Evolutionary conservation across 2,329 filamentous ascomycete genomes (phyloP), one percentile per base, ranked within the genome.

Genomic region (Fusarium sp.): DNA sequence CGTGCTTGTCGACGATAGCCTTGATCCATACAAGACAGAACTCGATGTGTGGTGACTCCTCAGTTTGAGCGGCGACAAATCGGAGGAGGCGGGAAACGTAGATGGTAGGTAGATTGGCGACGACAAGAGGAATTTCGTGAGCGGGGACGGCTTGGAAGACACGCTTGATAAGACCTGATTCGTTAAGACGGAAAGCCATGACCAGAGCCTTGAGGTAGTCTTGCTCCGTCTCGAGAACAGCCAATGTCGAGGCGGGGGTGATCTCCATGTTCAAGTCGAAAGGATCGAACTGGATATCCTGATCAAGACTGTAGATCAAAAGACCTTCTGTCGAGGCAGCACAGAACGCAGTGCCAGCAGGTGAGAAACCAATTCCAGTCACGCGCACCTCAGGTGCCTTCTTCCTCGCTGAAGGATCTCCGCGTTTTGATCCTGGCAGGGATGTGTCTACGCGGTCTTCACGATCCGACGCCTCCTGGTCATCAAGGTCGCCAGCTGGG

Each of bases 161-260:
- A 56, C 90, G 89, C 73, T 92, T 91, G 66, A 98, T 89, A 48
- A 99, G 85, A 23, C 90, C 88, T 7, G 89, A 86, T 79, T 97
- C 93, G 81, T 97, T 98, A 62, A 99, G 89, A 8, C 97, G 91
- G 85, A 99, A 99, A 2, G 94, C 92, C 96, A 99, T 99, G 69
- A 98, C 90, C 8, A 99, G 84, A 2, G 96, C 95, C 81, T 96
- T 97, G 69, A 98, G 87, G 79, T 93, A 97, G 77, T 97, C 93
- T 67, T 87, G 88, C 58, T 94, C 89, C 43, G 80, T 83, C 60
- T 91, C 85, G 31, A 92, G 82, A 12, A 91, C 87, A 6, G 86
- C 82, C 1, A 98, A 85, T 0, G 94, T 96, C 4, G 91, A 94
- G 3, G 92, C 90, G 0, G 95, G 95, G 7, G 96, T 99, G 72